phyloP scores from a whole-genome alignment of 192 early-diverging fungal species.

The Podila epigama region DNA sequence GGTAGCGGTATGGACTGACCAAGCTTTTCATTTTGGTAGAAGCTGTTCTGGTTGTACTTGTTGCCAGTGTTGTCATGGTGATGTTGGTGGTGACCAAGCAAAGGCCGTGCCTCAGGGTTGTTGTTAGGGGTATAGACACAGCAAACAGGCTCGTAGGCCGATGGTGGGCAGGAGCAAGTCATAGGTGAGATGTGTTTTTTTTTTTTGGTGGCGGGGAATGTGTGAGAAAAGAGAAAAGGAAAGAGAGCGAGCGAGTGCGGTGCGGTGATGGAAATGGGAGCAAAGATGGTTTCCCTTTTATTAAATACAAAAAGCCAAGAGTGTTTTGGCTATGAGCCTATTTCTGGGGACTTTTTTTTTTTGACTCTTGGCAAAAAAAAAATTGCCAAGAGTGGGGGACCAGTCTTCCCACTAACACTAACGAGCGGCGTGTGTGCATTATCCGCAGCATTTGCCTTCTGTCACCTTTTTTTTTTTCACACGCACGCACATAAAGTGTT shows the following conservation, averaged over 20 bases:
- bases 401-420: too few relatives aligned
- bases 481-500: too few relatives aligned
- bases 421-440: too few relatives aligned
- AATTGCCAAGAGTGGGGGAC: too few relatives aligned
- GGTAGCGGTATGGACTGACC: background rate
- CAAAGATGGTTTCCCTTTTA: too few relatives aligned
- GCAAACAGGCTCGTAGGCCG: background rate
- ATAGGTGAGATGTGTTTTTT: background rate
- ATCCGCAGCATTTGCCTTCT: too few relatives aligned
- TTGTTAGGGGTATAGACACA: background rate
- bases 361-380: too few relatives aligned
- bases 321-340: too few relatives aligned
- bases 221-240: background rate
- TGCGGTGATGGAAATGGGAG: too few relatives aligned
- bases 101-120: background rate
- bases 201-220: background rate
- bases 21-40: background rate
- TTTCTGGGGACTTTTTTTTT: too few relatives aligned
- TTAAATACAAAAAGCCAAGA: too few relatives aligned
- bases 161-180: background rate
- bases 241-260: background rate
- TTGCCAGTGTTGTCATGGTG: background rate
- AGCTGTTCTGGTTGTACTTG: background rate
- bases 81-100: background rate
- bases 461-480: too few relatives aligned